Evolutionary conservation across 2,329 filamentous ascomycete species (phyloP), one percentile per base, ranked within the genome.

Genomic region (Exophiala sp.): DNA sequence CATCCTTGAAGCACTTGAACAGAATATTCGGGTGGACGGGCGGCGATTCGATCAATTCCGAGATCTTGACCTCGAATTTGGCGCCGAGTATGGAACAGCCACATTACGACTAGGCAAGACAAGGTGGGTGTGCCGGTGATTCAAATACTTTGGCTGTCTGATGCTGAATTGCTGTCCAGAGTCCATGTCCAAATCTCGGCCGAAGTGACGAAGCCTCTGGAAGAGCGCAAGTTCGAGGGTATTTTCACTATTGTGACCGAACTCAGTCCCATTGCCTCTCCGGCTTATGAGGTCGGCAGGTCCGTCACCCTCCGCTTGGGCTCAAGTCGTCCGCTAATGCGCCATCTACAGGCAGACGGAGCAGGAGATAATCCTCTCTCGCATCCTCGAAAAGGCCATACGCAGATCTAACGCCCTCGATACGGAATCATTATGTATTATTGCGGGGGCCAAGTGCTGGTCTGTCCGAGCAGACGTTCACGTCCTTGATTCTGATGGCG

Each of bases 151-250:
- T 18, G 2, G 13, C 22, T 13, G 23, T 19, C 18, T 43, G 23
- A 42, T 18, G 14, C 49, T 59, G 24, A 48, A 22, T 32, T 32
- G 29, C 2, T 21, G 8, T 16, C 9, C 60, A 94, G 90, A 63
- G 80, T 96, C 51, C 73, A 94, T 53, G 88, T 85, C 48, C 86
- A 87, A 55, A 85, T 95, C 52, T 91, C 89, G 2, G 86, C 89
- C 56, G 88, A 95, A 71, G 86, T 97, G 55, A 86, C 86, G 9
- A 82, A 86, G 32, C 91, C 93, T 37, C 88, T 85, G 65, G 70
- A 85, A 46, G 91, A 97, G 70, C 85, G 91, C 57, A 91, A 90
- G 52, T 95, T 95, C 65, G 93, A 97, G 67, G 93, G 93, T 66
- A 80, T 95, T 68, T 97, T 97, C 74, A 89, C 83, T 60, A 96